Conservation (phyloP, 176 grass and related monocot genomes). For the Cenchrus fungigraminus region DNA sequence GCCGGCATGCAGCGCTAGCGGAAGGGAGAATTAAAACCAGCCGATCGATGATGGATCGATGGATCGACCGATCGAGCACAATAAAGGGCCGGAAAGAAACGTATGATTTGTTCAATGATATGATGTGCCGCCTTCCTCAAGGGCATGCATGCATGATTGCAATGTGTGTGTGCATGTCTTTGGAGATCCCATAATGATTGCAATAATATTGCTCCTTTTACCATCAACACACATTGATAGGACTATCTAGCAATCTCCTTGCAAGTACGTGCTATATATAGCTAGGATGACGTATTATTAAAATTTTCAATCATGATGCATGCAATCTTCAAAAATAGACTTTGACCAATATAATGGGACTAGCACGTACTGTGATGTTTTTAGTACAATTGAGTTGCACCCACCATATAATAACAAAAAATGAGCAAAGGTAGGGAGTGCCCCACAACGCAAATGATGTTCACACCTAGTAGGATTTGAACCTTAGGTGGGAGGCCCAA, state of each 20-base stretch:
- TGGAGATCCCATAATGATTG: conserved; percentile 25
- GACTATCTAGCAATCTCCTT: not conserved
- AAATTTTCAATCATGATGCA: too few relatives aligned
- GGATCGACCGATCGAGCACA: not conserved
- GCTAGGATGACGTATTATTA: too few relatives aligned
- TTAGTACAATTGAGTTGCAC: too few relatives aligned
- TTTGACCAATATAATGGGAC: too few relatives aligned
- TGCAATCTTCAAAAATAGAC: not conserved
- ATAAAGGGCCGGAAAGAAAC: conserved; percentile 36
- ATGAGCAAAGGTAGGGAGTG: too few relatives aligned
- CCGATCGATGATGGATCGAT: too few relatives aligned
- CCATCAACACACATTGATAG: conserved; percentile 23
- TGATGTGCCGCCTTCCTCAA: not conserved
- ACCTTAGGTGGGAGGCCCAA: too few relatives aligned
- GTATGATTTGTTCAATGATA: conserved; percentile 35
- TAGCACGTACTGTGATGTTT: too few relatives aligned
- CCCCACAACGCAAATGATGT: too few relatives aligned
- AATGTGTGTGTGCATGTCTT: not conserved
- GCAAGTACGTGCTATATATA: not conserved
- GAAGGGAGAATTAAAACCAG: not conserved
- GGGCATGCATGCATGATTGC: not conserved
- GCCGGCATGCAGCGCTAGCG: conserved; percentile 6
- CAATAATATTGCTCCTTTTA: conserved; percentile 21
- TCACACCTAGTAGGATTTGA: too few relatives aligned
- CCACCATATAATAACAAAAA: too few relatives aligned